Evolutionary conservation across 495 filamentous ascomycete genomes (phyloP), one percentile per base, ranked within the genome.

Genomic region (Terfezia boudieri): DNA sequence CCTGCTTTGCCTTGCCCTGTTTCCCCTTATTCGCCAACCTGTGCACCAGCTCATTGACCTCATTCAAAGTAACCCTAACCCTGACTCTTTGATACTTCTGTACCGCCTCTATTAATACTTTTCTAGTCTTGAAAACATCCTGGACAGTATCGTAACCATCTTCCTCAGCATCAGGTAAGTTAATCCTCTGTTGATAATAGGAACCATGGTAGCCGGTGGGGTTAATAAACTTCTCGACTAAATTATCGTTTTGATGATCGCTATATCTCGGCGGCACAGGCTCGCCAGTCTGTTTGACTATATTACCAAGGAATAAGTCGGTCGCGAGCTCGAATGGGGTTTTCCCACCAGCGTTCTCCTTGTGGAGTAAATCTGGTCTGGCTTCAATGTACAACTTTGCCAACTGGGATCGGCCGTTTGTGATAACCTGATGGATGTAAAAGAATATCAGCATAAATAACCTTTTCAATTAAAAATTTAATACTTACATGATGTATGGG

Each of bases 331-430:
- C 60, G 8, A 57, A 26, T 2, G 60, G 60, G 10, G 60, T 62
- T 12, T 59, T 60, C 37, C 60, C 60, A 49, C 58, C 59, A 12
- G 60, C 60, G 6, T 62, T 62, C 53, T 62, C 60, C 4, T 41
- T 26, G 51, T 59, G 53, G 14, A 59, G 54, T 22, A 56, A 53
- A 11, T 62, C 60, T 20, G 60, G 60, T 8, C 52, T 56, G 17
- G 58, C 35, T 14, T 56, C 23, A 16, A 55, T 36, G 32, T 59
- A n/a, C 0, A 62, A 53, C 4, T 14, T 43, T 23, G 57, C 53
- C 14, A 14, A 46, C 17, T 46, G 14, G 17, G 8, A 14, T 14
- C 17, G 17, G 17, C 41, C 41, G 4, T 20, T 14, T 1, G 41
- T 20, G 12, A 46, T 20, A 22, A 20, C 32, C 5, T 52, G 43